Conservation (phyloP, 495 filamentous ascomycete species). For the Lineolata rhizophorae region DNA sequence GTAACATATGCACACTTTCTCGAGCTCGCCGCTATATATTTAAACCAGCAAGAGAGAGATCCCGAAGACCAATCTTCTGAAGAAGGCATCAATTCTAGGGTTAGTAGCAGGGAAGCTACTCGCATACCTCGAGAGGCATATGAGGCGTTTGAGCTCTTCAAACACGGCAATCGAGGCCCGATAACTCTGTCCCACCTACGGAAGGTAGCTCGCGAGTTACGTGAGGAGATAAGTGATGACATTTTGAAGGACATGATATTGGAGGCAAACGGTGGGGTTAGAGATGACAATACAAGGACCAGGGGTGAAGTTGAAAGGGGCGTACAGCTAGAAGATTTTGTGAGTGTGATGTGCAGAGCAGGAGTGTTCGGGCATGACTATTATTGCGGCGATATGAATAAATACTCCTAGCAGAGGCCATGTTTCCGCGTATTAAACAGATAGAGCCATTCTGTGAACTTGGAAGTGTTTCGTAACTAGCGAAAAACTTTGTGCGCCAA, state of each 20-base stretch:
- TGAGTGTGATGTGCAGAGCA: slow-evolving; percentile 63
- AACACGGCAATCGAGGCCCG: slow-evolving; percentile 25
- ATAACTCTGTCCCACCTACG: slow-evolving; percentile 60
- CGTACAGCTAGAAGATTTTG: slow-evolving; percentile 61
- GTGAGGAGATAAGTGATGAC: slow-evolving; percentile 61
- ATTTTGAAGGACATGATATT: slow-evolving; percentile 77
- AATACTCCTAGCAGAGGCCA: neutral
- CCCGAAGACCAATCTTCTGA: slow-evolving; percentile 28
- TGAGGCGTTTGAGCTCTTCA: slow-evolving; percentile 63
- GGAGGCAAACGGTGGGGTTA: slow-evolving; percentile 64
- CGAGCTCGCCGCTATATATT: slow-evolving; percentile 63
- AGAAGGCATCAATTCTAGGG: slow-evolving; percentile 11
- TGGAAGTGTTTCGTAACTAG: neutral
- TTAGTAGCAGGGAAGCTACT: slow-evolving; percentile 22
- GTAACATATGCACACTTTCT: slow-evolving; percentile 25
- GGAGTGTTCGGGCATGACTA: slow-evolving; percentile 56
- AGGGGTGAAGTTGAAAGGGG: slow-evolving; percentile 49
- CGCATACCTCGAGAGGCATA: no score
- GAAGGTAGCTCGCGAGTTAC: slow-evolving; percentile 58
- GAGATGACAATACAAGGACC: slow-evolving; percentile 65
- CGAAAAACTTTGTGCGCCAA: neutral
- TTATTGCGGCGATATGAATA: no score
- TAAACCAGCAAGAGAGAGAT: slow-evolving; percentile 26
- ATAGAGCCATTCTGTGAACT: neutral
- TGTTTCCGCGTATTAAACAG: neutral